Base-by-base conservation (phyloP, 371 early-diverging fungal species). In the Aphelidium insulamus region DNA sequence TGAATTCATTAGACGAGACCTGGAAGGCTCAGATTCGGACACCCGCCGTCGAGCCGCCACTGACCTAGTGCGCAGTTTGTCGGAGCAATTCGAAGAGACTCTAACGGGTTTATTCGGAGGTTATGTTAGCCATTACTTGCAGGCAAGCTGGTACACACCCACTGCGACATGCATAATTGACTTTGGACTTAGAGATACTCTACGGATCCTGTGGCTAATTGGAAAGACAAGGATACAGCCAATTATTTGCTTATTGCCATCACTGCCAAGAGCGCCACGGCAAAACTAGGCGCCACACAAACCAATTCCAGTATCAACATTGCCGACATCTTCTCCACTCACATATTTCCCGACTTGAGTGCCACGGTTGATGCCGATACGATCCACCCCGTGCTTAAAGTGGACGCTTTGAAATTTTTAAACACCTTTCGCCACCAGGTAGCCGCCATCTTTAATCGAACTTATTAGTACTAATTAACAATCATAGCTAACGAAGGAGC, bases 141-240 rank as follows among this genome's bases (percentile, higher is more conserved):
- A 66, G 43, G 69, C 70, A 49, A 10, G 17, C 2, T 12, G 17
- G 6, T 16, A 6, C 16, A 6, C 15, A 5, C 12, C 28, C 16
- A 23, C 14, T 37, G 15, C 19, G 20, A 19, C 16, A 11, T 21
- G 17, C 11, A 5, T 5, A 9, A 7, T n/a, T 8, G 5, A 18
- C 8, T 28, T 11, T 33, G 5, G 11, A 21, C 8, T 23, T 45
- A 72, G 66, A 61, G 53, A 21, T 87, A 87, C 41, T 60, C 54
- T 20, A 41, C 55, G 11, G 69, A 84, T 39, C 72, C 66, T 2
- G 50, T 46, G 9, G 48, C 32, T n/a, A 69, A 87, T 49, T 95
- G 97, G 97, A 81, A 79, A 45, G 69, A 77, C 28, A 92, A 97
- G 53, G 90, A 97, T 43, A 77, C 82, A 0, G 94, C 97, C 22